These are phyloP conservation scores for Bryoglossum gracile DNA, from an alignment of 495 filamentous ascomycete genomes.

Conservation along the genomic window DNA sequence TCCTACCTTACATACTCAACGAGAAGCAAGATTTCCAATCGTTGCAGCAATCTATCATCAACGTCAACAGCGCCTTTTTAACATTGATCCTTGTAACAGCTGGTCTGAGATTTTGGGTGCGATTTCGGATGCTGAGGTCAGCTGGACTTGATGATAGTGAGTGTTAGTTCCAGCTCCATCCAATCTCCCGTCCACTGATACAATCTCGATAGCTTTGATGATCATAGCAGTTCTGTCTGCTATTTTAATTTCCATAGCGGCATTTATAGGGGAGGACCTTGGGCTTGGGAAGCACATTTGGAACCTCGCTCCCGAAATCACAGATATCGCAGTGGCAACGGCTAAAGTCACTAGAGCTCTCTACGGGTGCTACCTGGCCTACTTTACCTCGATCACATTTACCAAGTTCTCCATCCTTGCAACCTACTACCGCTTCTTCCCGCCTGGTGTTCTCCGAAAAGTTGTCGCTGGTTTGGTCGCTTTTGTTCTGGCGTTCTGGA, in stretches of 20 bases:
- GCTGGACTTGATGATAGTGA: slow-evolving; percentile 11
- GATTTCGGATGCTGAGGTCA: slow-evolving; percentile 11
- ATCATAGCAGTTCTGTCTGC: slow-evolving; percentile 24
- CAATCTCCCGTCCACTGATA: not conserved
- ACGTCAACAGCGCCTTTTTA: slow-evolving; percentile 5
- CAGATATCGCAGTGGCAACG: slow-evolving; percentile 7
- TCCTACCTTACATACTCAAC: not conserved
- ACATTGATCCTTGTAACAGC: not conserved
- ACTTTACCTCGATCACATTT: slow-evolving; percentile 24
- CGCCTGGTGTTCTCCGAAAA: slow-evolving; percentile 14
- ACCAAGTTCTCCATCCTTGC: slow-evolving; percentile 29
- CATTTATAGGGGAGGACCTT: slow-evolving; percentile 17
- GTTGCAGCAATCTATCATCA: not conserved
- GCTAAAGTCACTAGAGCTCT: slow-evolving; percentile 16
- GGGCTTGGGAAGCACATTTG: slow-evolving; percentile 28
- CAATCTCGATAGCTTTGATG: slow-evolving; percentile 18
- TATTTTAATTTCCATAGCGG: slow-evolving; percentile 18
- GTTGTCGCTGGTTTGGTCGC: slow-evolving; percentile 20
- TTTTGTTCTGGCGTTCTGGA: slow-evolving; percentile 30
- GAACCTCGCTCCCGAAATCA: slow-evolving; percentile 21
- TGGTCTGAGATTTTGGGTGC: slow-evolving; percentile 7
- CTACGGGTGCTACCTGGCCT: slow-evolving; percentile 25
- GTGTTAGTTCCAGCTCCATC: not conserved
- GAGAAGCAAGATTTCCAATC: not conserved
- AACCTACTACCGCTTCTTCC: slow-evolving; percentile 28